These are phyloP conservation scores for Globisporangium sylvaticum DNA, from an alignment of 352 stramenopile genomes.

Conservation along the genomic window DNA sequence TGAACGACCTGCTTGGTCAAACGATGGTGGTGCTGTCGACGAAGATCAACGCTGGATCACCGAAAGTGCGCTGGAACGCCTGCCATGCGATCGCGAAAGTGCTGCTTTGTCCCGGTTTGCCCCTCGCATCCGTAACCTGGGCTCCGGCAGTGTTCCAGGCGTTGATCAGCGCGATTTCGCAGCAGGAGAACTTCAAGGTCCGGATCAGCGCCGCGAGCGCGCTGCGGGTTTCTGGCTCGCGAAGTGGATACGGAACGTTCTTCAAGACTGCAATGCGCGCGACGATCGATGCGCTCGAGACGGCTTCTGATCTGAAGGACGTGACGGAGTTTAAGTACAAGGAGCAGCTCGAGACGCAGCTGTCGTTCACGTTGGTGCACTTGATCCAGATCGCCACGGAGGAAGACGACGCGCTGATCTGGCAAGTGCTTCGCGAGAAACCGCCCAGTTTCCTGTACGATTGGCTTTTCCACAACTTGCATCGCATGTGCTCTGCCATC, in stretches of 20 bases:
- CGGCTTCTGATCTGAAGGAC: slow-evolving; percentile 79
- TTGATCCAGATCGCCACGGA: slow-evolving; percentile 70
- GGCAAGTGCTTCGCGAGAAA: slow-evolving; percentile 62
- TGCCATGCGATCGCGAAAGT: slow-evolving; percentile 88
- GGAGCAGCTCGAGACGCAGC: slow-evolving; percentile 81
- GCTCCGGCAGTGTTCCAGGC: slow-evolving; percentile 73
- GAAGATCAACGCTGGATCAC: slow-evolving; percentile 77
- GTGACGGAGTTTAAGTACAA: slow-evolving; percentile 90
- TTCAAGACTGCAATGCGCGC: slow-evolving; percentile 58
- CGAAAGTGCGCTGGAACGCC: slow-evolving; percentile 86
- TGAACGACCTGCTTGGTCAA: slow-evolving; percentile 61
- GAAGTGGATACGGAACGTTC: slow-evolving; percentile 69
- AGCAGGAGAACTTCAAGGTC: slow-evolving; percentile 90
- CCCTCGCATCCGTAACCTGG: slow-evolving; percentile 73
- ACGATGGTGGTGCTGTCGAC: slow-evolving; percentile 64
- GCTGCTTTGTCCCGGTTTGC: slow-evolving; percentile 70
- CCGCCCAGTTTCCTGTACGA: slow-evolving; percentile 80
- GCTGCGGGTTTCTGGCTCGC: slow-evolving; percentile 61
- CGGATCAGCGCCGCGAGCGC: slow-evolving; percentile 81
- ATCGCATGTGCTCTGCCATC: slow-evolving; percentile 73
- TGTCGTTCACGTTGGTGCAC: slow-evolving; percentile 85
- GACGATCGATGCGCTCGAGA: slow-evolving; percentile 77
- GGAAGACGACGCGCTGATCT: slow-evolving; percentile 70
- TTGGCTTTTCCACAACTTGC: slow-evolving; percentile 84
- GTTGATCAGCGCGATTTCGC: slow-evolving; percentile 64